Conservation (phyloP, 1,284 basidiomycete species). For the Ustilago esculenta region DNA sequence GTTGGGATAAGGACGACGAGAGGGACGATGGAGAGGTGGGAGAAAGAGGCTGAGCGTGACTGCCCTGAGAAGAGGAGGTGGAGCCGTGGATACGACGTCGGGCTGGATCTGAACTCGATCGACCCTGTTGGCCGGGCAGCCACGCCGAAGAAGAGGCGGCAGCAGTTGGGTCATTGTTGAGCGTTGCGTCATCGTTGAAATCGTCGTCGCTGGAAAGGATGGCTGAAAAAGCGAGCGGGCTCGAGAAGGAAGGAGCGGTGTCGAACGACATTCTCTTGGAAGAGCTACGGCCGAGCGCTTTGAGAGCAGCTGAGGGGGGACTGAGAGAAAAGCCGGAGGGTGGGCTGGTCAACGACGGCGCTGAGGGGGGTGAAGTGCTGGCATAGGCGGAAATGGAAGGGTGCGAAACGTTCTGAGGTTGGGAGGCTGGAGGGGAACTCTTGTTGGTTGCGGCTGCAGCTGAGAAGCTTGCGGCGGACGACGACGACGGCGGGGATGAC, state of each 20-base stretch:
- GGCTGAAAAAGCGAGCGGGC: constrained; percentile 61
- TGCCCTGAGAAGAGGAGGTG: constrained; percentile 25
- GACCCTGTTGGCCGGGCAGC: neutral
- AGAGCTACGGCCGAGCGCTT: constrained; percentile 30
- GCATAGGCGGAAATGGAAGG: constrained; percentile 26
- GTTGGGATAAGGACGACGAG: constrained; percentile 23
- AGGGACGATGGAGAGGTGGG: constrained; percentile 35
- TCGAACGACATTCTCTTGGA: constrained; percentile 55
- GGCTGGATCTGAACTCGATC: constrained; percentile 12
- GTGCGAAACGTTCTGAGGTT: constrained; percentile 12
- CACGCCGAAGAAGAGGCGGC: constrained; percentile 4
- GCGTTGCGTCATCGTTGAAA: constrained; percentile 26
- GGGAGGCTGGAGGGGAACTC: constrained; percentile 12
- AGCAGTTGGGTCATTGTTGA: constrained; percentile 8
- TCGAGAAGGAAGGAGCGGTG: constrained; percentile 62
- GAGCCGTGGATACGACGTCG: constrained; percentile 20
- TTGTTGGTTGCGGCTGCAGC: constrained; percentile 5
- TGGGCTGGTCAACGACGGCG: constrained; percentile 18
- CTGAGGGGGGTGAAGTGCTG: constrained; percentile 22
- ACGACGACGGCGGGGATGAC: constrained; percentile 12
- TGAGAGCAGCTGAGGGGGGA: constrained; percentile 34
- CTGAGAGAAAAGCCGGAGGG: constrained; percentile 35
- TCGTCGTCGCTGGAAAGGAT: constrained; percentile 56
- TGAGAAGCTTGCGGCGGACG: constrained; percentile 10
- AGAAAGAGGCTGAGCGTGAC: constrained; percentile 20